Conservation (phyloP, 2,329 filamentous ascomycete genomes). For the Huntiella savannae region DNA sequence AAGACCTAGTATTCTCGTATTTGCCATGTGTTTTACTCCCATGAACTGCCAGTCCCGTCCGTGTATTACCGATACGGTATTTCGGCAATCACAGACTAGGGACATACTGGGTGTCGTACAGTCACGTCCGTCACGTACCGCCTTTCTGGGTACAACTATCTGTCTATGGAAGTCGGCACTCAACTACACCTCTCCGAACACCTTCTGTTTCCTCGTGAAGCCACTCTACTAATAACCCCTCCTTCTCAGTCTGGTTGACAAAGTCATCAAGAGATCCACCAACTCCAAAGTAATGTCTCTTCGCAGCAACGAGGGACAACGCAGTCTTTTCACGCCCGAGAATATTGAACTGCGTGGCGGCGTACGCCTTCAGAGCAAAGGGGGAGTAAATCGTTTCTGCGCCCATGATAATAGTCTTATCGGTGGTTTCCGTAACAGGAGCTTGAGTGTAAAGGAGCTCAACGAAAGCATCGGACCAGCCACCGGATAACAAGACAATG, state of each 20-base stretch:
- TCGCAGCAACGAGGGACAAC: slow-evolving; percentile 52
- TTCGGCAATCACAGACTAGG: too few species aligned
- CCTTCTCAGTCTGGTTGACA: slow-evolving; percentile 29
- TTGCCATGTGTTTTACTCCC: background rate
- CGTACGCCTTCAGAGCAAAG: slow-evolving; percentile 48
- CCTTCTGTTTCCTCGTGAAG: slow-evolving; percentile 41
- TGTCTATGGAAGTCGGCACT: slow-evolving; percentile 19
- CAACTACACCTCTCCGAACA: slow-evolving; percentile 41
- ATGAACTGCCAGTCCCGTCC: too few species aligned
- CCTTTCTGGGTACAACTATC: too few species aligned
- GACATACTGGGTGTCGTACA: too few species aligned
- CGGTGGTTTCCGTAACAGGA: slow-evolving; percentile 10
- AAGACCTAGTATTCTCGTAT: background rate
- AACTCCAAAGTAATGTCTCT: slow-evolving; percentile 69
- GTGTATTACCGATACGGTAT: too few species aligned
- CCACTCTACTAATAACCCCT: slow-evolving; percentile 29
- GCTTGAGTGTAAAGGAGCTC: slow-evolving; percentile 28
- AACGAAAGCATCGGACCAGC: slow-evolving; percentile 50
- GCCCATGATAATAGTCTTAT: slow-evolving; percentile 36
- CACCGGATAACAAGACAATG: slow-evolving; percentile 53
- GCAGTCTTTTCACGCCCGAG: slow-evolving; percentile 28
- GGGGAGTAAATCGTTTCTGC: slow-evolving; percentile 75
- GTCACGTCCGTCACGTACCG: too few species aligned
- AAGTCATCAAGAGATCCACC: slow-evolving; percentile 68
- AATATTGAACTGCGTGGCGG: slow-evolving; percentile 42